A percentile compares a stretch with the other conserved stretches of the same genome.
These are phyloP conservation scores for Copromyces sp. DNA, from an alignment of 495 filamentous ascomycete genomes.

Conservation along the genomic window DNA sequence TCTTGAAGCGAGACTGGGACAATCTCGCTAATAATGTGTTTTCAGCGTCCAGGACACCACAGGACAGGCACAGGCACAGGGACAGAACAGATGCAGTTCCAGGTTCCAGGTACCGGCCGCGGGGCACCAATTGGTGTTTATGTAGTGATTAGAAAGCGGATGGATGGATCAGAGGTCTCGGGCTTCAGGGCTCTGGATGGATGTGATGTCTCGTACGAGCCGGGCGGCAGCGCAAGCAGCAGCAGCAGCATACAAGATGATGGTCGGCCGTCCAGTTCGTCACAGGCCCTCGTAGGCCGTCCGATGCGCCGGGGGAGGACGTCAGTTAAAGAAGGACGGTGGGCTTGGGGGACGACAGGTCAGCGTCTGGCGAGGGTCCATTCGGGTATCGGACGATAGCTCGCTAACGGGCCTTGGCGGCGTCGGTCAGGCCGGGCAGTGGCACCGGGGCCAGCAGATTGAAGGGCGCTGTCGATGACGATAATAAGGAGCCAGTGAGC, in stretches of 20 bases:
- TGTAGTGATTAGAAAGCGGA: not conserved
- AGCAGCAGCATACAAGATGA: not conserved
- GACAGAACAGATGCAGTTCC: not conserved
- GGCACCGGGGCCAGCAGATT: not conserved
- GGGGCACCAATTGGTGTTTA: not conserved
- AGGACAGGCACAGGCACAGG: not conserved
- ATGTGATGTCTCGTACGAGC: not conserved
- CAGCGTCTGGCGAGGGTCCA: not conserved
- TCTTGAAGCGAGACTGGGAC: not conserved
- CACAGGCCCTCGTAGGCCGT: not conserved
- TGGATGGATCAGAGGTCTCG: not conserved
- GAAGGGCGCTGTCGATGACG: not conserved
- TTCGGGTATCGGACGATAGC: not conserved
- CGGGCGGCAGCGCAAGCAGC: not conserved
- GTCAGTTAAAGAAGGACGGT: not conserved
- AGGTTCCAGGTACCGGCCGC: not conserved
- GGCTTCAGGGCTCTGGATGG: not conserved
- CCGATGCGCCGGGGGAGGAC: not conserved
- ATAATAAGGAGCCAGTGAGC: not conserved
- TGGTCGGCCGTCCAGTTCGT: not conserved
- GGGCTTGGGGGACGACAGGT: not conserved
- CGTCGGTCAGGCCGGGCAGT: not conserved
- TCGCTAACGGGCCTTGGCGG: not conserved
- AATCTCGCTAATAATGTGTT: not conserved
- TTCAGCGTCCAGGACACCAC: constrained; percentile 2